Percentiles rank a stretch among this genome's conserved stretches.
phyloP scores from a whole-genome alignment of 2,329 filamentous ascomycete species.

The Verticillium isaacii region DNA sequence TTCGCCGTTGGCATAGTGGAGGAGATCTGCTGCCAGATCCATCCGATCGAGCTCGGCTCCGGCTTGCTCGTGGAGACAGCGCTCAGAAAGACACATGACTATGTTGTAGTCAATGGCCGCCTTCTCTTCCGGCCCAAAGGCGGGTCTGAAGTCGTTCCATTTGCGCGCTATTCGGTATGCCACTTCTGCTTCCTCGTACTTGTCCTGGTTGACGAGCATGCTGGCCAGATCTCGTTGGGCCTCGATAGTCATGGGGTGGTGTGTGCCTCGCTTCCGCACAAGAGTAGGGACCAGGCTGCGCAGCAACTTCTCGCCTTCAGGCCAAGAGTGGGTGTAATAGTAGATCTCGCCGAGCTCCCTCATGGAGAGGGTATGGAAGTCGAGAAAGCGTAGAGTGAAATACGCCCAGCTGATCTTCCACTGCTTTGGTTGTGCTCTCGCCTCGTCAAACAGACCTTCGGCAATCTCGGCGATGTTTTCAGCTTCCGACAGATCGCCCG shows the following conservation, averaged over 20 bases:
- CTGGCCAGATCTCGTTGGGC: constrained; percentile 14
- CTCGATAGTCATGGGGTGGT: constrained; percentile 13
- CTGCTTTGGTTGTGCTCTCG: not conserved
- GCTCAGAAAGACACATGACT: constrained; percentile 15
- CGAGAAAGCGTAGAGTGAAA: constrained; percentile 5
- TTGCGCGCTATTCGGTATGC: constrained; percentile 12
- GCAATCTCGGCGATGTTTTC: constrained; percentile 9
- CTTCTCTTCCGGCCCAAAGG: constrained; percentile 14
- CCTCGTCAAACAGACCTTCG: constrained; percentile 8
- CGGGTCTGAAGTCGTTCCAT: constrained; percentile 11
- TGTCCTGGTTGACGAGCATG: constrained; percentile 15
- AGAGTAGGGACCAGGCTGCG: constrained; percentile 12
- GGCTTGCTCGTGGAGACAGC: constrained; percentile 8
- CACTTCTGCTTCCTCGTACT: constrained; percentile 10
- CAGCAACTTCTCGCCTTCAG: constrained; percentile 13
- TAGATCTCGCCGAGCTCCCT: constrained; percentile 16
- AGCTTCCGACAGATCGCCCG: constrained; percentile 10
- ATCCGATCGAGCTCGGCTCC: constrained; percentile 8
- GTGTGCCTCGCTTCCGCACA: constrained; percentile 8
- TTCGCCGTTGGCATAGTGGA: constrained; percentile 15
- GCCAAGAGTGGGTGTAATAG: constrained; percentile 15
- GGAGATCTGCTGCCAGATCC: constrained; percentile 12
- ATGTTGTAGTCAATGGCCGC: constrained; percentile 15
- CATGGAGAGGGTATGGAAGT: constrained; percentile 16
- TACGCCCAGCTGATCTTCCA: not conserved